Percentiles rank a stretch among this genome's conserved stretches.
phyloP scores from a whole-genome alignment of 495 filamentous ascomycete species.

The Aspergillus incahuasiensis region DNA sequence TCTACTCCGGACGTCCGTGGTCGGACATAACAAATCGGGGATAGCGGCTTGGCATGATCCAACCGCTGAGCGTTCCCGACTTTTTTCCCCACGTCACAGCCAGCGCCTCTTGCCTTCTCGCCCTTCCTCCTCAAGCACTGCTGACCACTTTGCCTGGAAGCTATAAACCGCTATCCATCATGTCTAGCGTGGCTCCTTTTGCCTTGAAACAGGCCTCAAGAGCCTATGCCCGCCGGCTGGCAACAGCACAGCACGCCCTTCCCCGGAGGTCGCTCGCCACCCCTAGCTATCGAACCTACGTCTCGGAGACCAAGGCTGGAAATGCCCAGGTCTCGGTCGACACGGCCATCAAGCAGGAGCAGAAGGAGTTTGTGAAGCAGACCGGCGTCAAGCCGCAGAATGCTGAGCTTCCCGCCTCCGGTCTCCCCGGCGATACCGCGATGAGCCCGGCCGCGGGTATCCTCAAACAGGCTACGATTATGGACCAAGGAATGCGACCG shows the following conservation, averaged over 20 bases:
- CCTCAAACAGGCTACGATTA: conserved; percentile 84
- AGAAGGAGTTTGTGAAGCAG: conserved; percentile 69
- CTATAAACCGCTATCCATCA: conserved; percentile 36
- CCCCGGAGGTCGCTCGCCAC: conserved; percentile 41
- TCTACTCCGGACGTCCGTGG: background rate
- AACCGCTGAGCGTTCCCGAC: conserved; percentile 21
- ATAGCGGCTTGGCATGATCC: conserved; percentile 27
- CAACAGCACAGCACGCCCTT: conserved; percentile 39
- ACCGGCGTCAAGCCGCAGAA: conserved; percentile 57
- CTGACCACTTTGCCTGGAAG: conserved; percentile 21
- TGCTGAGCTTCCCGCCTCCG: conserved; percentile 53
- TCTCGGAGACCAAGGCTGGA: conserved; percentile 74
- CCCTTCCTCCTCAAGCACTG: conserved; percentile 10
- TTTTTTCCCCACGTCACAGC: conserved; percentile 17
- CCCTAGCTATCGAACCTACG: conserved; percentile 57
- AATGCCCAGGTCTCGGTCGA: conserved; percentile 81
- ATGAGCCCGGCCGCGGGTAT: conserved; percentile 84
- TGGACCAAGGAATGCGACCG: conserved; percentile 90
- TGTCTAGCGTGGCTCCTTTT: conserved; percentile 68
- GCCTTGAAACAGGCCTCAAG: conserved; percentile 76
- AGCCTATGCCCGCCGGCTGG: conserved; percentile 54
- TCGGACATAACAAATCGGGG: conserved; percentile 19
- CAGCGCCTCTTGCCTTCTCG: conserved; percentile 7
- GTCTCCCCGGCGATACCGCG: conserved; percentile 57
- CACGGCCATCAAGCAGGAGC: conserved; percentile 75